Conservation (phyloP, 1,139 yeast genomes). For the Nakaseomyces uthaithaninus region DNA sequence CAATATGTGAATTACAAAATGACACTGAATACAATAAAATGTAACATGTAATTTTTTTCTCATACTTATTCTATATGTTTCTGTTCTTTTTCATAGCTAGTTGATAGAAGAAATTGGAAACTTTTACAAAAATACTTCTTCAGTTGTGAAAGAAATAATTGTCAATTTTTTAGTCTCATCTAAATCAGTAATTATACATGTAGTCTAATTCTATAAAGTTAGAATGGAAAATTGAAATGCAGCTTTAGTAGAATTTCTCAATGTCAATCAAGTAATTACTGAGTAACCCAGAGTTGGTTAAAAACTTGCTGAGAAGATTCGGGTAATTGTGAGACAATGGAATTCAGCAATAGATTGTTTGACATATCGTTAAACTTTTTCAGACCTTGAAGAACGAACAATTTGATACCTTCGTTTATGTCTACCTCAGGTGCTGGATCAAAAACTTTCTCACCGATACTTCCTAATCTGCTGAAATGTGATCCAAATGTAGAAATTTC, state of each 20-base stretch:
- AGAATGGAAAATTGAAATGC: no score
- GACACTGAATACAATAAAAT: no score
- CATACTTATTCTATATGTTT: no score
- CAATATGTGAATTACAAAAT: no score
- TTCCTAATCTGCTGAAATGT: slow-evolving; percentile 62
- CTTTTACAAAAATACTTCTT: no score
- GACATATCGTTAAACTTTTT: slow-evolving; percentile 9
- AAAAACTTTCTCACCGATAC: slow-evolving; percentile 50
- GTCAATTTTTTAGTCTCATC: no score
- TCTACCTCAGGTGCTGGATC: slow-evolving; percentile 59
- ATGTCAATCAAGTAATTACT: background rate
- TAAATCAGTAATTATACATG: no score
- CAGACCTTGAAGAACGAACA: slow-evolving; percentile 34
- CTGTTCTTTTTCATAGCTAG: no score
- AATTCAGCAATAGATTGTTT: background rate
- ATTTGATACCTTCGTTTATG: slow-evolving; percentile 33
- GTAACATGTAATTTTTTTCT: no score
- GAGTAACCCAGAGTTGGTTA: slow-evolving; percentile 1
- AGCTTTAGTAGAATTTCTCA: background rate
- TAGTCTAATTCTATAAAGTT: no score
- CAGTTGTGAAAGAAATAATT: no score
- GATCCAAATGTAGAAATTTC: slow-evolving; percentile 68
- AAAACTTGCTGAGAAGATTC: slow-evolving; percentile 1
- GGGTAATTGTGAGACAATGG: background rate
- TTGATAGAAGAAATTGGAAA: no score